Evolutionary conservation across 2,329 filamentous ascomycete species (phyloP).

Genomic region (Blumeria graminis): DNA sequence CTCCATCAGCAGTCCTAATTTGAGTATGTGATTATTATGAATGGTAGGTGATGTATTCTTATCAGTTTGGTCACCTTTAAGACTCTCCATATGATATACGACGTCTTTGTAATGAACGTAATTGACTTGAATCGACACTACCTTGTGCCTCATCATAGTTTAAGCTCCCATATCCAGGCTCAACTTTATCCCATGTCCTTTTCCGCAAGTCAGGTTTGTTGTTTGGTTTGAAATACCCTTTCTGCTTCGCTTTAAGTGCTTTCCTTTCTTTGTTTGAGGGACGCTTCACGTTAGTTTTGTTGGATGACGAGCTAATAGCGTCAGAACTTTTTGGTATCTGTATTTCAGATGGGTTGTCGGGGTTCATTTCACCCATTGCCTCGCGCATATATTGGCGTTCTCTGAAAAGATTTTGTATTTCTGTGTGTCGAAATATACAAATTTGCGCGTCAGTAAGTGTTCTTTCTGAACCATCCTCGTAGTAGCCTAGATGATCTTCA

Average conservation of each 20-base stretch:
- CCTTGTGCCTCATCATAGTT: conserved; percentile 29
- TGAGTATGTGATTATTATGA: too few relatives aligned
- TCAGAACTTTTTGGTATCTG: conserved; percentile 8
- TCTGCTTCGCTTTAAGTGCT: conserved; percentile 8
- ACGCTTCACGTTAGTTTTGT: neutral
- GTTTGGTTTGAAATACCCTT: conserved; percentile 17
- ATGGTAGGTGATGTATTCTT: too few relatives aligned
- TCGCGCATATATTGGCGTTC: conserved; percentile 17
- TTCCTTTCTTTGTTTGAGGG: conserved; percentile 9
- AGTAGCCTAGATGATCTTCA: conserved; percentile 53
- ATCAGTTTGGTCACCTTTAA: neutral
- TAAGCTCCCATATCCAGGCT: conserved; percentile 31
- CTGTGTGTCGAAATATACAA: conserved; percentile 70
- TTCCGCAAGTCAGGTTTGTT: conserved; percentile 37
- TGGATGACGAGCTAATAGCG: neutral
- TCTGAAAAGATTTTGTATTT: conserved; percentile 48
- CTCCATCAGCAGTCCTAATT: too few relatives aligned
- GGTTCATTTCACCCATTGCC: neutral
- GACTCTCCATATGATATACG: conserved; percentile 24
- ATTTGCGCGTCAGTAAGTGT: conserved; percentile 84
- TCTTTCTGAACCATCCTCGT: conserved; percentile 63
- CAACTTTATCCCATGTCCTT: conserved; percentile 42
- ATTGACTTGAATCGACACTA: conserved; percentile 6
- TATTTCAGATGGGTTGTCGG: conserved; percentile 1
- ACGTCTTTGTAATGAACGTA: conserved; percentile 18